Evolutionary conservation across 2,329 filamentous ascomycete genomes (phyloP).

Genomic region (Fusarium pseudograminearum): DNA sequence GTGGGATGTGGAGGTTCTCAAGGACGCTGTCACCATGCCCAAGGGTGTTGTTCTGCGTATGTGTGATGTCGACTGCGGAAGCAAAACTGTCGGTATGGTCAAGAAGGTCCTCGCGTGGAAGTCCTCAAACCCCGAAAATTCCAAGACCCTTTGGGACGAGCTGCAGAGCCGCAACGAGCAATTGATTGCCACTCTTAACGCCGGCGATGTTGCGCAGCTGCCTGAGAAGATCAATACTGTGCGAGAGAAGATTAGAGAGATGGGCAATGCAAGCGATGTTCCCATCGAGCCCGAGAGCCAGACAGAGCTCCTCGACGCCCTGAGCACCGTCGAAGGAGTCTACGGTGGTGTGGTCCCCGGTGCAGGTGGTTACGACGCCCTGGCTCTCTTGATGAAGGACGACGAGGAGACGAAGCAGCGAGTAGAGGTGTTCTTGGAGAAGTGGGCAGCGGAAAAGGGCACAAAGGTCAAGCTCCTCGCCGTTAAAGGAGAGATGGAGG

Average conservation of each 20-base stretch:
- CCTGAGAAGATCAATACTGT: slow-evolving; percentile 61
- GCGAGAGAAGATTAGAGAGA: slow-evolving; percentile 76
- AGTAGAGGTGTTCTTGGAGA: slow-evolving; percentile 71
- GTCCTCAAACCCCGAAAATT: slow-evolving; percentile 70
- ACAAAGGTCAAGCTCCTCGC: slow-evolving; percentile 75
- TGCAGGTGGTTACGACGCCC: slow-evolving; percentile 92
- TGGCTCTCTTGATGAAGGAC: slow-evolving; percentile 83
- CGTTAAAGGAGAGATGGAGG: slow-evolving; percentile 80
- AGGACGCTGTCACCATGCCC: slow-evolving; percentile 78
- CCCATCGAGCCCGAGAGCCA: slow-evolving; percentile 91
- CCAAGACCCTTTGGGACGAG: slow-evolving; percentile 77
- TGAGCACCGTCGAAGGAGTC: slow-evolving; percentile 79
- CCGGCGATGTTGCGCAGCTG: slow-evolving; percentile 59
- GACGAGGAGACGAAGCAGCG: slow-evolving; percentile 70
- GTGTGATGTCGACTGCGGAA: slow-evolving; percentile 96
- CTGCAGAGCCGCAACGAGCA: slow-evolving; percentile 81
- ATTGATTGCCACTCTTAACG: slow-evolving; percentile 73
- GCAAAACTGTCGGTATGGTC: slow-evolving; percentile 94
- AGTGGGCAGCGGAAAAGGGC: slow-evolving; percentile 72
- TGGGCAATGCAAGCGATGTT: slow-evolving; percentile 80
- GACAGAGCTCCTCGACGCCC: slow-evolving; percentile 83
- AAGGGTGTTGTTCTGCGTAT: slow-evolving; percentile 82
- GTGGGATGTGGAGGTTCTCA: slow-evolving; percentile 85
- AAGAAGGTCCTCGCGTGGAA: slow-evolving; percentile 90
- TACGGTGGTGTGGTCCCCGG: slow-evolving; percentile 93